Base-by-base conservation (phyloP, 1,284 basidiomycete species). In the Athelia sp. region DNA sequence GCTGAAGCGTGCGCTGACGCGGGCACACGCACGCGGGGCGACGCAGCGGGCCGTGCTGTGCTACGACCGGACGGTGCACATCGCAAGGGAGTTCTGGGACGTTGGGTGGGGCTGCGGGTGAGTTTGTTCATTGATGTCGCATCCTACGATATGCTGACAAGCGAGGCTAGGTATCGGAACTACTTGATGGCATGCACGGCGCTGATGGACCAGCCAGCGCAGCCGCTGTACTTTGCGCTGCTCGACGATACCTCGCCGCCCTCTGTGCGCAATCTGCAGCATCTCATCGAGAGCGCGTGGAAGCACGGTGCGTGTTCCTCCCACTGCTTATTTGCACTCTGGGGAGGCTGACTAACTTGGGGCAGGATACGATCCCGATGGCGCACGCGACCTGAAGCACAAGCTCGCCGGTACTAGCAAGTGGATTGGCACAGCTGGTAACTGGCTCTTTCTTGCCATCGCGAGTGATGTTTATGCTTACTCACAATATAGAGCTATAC, bases 151-250 rank as follows among this genome's bases (percentile, higher is more conserved):
- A n/a, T n/a, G n/a, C n/a, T n/a, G n/a, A n/a, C n/a, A n/a, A n/a
- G n/a, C n/a, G n/a, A n/a, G n/a, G 50, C 11, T 53, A 90, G 88
- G n/a, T 93, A 94, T 62, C 84, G 91, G 26, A 94, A 93, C 62
- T 92, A 87, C 58, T 58, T 90, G 50, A 94, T 95, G 87, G 73
- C 76, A 3, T 90, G 91, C 54, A 74, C 87, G 1, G 76, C 82
- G 4, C 73, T 94, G 15, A 40, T 40, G 36, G 36, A 40, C 6
- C 36, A 40, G 19, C 36, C 36, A 6, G 19, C n/a, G 8, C 36
- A 17, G 36, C 36, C 36, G 36, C 4, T 40, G 36, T 40, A 40
- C 19, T 40, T 40, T 21, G n/a, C 36, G 19, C 36, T 40, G 15
- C 36, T 40, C n/a, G 36, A 40, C 15, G 36, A 40, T 40, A 9